Percentiles rank a stretch among this genome's conserved stretches.
phyloP scores from a whole-genome alignment of 768 basidiomycete species.

The Leccinum broughii region DNA sequence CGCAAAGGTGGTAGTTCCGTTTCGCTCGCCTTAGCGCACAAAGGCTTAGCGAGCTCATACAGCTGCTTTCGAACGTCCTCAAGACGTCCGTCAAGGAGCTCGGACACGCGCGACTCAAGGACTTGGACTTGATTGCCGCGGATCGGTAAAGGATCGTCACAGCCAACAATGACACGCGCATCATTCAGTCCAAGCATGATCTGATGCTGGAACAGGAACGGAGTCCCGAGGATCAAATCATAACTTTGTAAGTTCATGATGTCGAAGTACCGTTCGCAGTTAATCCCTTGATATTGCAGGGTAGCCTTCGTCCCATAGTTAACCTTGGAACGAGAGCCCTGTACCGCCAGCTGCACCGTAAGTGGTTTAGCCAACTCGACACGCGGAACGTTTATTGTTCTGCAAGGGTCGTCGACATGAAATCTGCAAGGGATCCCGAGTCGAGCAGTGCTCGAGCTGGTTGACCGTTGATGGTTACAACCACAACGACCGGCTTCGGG shows the following conservation, averaged over 20 bases:
- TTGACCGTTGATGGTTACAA: no score
- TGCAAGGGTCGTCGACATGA: slow-evolving; percentile 30
- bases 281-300: slow-evolving; percentile 20
- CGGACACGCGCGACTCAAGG: not conserved
- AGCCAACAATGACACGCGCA: slow-evolving; percentile 12
- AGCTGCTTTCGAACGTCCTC: slow-evolving; percentile 8
- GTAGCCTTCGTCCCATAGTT: slow-evolving; percentile 10
- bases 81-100: not conserved
- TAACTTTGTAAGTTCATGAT: slow-evolving; percentile 40
- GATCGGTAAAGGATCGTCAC: slow-evolving; percentile 13
- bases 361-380: no score
- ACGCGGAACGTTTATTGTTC: no score
- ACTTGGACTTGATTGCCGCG: not conserved
- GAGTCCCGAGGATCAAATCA: slow-evolving; percentile 42
- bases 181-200: slow-evolving; percentile 32
- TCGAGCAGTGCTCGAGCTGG: no score
- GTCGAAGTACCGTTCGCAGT: slow-evolving; percentile 32
- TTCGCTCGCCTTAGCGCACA: not conserved
- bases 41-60: not conserved
- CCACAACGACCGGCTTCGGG: no score
- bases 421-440: slow-evolving; percentile 17
- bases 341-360: slow-evolving; percentile 32
- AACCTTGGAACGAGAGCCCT: slow-evolving; percentile 31
- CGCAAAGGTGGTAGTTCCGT: not conserved
- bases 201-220: slow-evolving; percentile 38